Evolutionary conservation across 108 stramenopile species (phyloP), one percentile per base, ranked within the genome.

Genomic region (Cyclostephanos invisitatus): DNA sequence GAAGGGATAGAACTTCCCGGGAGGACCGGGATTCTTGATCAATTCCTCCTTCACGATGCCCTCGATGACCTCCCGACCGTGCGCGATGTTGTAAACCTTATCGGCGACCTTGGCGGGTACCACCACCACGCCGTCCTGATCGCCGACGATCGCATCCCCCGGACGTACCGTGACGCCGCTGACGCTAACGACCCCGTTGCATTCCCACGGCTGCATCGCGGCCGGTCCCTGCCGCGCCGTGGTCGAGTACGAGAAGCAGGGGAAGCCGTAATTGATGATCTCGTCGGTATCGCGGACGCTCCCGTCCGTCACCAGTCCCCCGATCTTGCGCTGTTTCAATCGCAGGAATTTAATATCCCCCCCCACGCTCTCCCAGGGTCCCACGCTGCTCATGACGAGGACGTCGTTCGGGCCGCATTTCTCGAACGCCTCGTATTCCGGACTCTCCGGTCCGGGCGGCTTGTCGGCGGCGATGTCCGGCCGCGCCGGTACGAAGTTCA

Each of bases 151-250:
- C 56, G 90, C 90, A 84, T 95, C 94, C 24, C 94, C 94, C 48
- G 94, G 94, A 28, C 94, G 77, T n/a, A 95, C 91, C 12, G 78
- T 82, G 2, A 81, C 80, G 25, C 93, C 93, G 46, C 78, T 75
- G 20, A 90, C 77, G 65, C 67, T 86, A 50, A 94, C 58, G 17
- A 94, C 85, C 44, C 89, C 90, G 54, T 94, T 91, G 76, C 91
- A 91, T 57, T 91, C 91, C 94, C 94, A 95, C n/a, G 91, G 91
- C 68, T 91, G 93, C 90, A 91, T 91, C n/a, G 89, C 88, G 17
- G 88, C 89, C 51, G 90, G 90, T 21, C 84, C 84, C 80, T 86
- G 85, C 38, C 82, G 61, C 14, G 85, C 75, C 0, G 85, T 86
- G 55, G 85, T 83, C 40, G 80, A 75, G 64, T 83, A 74, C 17